Evolutionary conservation across 139 green algal genomes (phyloP).

Genomic region (Mychonastes homosphaera): DNA sequence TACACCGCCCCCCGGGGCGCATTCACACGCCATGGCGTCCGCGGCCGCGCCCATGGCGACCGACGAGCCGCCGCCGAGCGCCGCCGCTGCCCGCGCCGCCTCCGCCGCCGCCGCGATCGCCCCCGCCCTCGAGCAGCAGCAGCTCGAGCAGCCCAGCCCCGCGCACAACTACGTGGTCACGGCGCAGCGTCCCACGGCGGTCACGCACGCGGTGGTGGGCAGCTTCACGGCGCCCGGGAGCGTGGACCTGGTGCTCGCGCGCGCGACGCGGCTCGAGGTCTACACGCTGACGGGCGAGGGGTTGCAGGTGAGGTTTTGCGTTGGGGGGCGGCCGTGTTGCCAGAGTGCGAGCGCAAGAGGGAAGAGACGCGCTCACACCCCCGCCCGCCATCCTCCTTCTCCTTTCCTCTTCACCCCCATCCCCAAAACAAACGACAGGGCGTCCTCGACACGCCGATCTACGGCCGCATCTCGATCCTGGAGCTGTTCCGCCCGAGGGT

Average conservation of each 20-base stretch:
- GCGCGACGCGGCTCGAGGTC: conserved; percentile 76
- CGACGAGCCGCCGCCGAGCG: too few species aligned
- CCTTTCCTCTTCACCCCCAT: background rate
- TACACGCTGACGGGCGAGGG: conserved; percentile 70
- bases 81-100: too few species aligned
- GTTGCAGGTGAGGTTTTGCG: conserved; percentile 51
- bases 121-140: too few species aligned
- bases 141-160: too few species aligned
- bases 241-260: conserved; percentile 88
- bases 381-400: background rate
- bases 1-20: too few species aligned
- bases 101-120: too few species aligned
- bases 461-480: conserved; percentile 77
- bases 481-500: conserved; percentile 74
- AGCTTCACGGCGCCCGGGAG: conserved; percentile 72
- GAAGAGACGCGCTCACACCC: conserved; percentile 3
- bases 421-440: too few species aligned
- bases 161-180: conserved; percentile 77
- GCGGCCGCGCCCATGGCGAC: too few species aligned
- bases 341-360: too few species aligned
- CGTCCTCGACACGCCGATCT: conserved; percentile 81
- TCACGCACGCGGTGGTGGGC: conserved; percentile 72
- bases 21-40: too few species aligned
- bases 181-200: conserved; percentile 82
- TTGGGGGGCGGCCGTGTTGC: too few species aligned